These are phyloP conservation scores for Cladobotryum protrusum DNA, from an alignment of 2,329 filamentous ascomycete genomes.

Conservation along the genomic window DNA sequence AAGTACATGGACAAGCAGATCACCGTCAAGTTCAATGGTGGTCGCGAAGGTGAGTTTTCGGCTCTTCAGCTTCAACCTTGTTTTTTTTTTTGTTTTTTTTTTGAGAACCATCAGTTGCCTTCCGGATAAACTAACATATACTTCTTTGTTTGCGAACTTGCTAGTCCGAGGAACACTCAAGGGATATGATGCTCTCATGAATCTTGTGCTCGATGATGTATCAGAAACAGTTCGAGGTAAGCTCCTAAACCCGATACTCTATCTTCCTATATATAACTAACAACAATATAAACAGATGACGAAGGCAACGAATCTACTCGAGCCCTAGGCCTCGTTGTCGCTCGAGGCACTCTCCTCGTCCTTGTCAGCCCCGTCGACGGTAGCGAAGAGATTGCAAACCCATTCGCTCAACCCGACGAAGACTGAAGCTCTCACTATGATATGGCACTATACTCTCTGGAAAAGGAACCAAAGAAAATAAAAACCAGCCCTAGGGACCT, in stretches of 20 bases:
- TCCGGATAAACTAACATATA: constrained; percentile 7
- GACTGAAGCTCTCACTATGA: constrained; percentile 31
- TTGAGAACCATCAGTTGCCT: neutral
- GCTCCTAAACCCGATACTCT: neutral
- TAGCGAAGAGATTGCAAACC: constrained; percentile 93
- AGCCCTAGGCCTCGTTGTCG: constrained; percentile 79
- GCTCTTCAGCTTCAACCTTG: neutral
- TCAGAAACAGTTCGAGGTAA: constrained; percentile 81
- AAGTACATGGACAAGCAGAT: constrained; percentile 98
- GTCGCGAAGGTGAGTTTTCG: constrained; percentile 66
- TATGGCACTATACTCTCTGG: neutral
- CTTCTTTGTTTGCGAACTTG: too few relatives aligned
- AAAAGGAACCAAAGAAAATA: neutral
- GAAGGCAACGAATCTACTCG: constrained; percentile 82
- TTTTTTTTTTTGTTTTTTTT: neutral
- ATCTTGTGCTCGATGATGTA: constrained; percentile 90
- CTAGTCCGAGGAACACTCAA: constrained; percentile 83
- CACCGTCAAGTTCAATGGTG: constrained; percentile 93
- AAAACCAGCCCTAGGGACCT: neutral
- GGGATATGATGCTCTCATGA: constrained; percentile 97
- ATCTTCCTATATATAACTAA: neutral
- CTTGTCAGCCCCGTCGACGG: constrained; percentile 90
- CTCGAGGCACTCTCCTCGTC: constrained; percentile 85
- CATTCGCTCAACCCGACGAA: constrained; percentile 73
- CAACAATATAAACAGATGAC: constrained; percentile 57